Percentiles rank a stretch among this genome's conserved stretches.
phyloP scores from a whole-genome alignment of 1,139 yeast species.

The Geotrichum klebahnii region DNA sequence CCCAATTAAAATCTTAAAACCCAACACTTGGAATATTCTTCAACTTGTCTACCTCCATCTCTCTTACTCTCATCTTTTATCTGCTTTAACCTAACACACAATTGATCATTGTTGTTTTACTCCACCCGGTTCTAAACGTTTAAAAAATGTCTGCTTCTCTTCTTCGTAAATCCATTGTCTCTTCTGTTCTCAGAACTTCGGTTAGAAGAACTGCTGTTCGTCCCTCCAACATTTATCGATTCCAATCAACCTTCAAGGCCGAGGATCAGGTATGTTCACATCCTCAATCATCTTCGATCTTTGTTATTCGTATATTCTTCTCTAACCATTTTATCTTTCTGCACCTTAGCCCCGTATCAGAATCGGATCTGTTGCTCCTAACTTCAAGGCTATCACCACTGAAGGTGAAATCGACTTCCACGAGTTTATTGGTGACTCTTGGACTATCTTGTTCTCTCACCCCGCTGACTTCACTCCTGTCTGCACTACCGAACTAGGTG shows the following conservation, averaged over 20 bases:
- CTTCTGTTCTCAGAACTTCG: constrained; percentile 14
- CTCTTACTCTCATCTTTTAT: no score
- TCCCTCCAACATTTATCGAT: constrained; percentile 20
- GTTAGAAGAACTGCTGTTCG: constrained; percentile 11
- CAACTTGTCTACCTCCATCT: not conserved
- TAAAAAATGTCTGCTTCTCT: constrained; percentile 16
- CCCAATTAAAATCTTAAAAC: no score
- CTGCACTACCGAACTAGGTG: constrained; percentile 92
- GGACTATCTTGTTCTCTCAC: constrained; percentile 85
- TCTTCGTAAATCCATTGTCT: constrained; percentile 20
- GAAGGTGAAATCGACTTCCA: constrained; percentile 76
- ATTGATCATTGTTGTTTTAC: not conserved
- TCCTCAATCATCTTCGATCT: not conserved
- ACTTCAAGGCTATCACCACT: constrained; percentile 75
- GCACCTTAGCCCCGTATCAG: constrained; percentile 49
- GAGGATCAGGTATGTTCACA: constrained; percentile 25
- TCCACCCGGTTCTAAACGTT: not conserved
- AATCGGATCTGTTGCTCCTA: constrained; percentile 68
- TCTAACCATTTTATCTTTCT: not conserved
- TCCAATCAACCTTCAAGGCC: constrained; percentile 26
- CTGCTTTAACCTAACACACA: not conserved
- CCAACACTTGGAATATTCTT: no score
- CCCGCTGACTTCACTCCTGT: constrained; percentile 95
- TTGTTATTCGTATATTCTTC: not conserved
- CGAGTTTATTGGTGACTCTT: constrained; percentile 70